These are phyloP conservation scores for Symbiodinium pilosum DNA, from an alignment of 73 alveolate species.

Conservation along the genomic window DNA sequence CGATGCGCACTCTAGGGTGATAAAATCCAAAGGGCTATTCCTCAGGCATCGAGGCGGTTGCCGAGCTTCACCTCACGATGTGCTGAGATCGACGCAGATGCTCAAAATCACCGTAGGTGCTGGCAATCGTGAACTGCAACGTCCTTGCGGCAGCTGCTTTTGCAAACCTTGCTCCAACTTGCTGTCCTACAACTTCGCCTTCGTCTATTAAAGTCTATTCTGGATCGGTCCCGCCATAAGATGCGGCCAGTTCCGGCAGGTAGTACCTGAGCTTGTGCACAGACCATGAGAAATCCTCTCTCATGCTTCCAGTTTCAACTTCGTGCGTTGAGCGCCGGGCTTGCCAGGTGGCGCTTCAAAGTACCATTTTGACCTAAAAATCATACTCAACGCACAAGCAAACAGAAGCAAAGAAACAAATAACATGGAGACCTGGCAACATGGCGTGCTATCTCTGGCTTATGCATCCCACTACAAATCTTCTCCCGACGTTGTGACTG, in stretches of 20 bases:
- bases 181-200: neutral
- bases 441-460: no score
- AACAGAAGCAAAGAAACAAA: no score
- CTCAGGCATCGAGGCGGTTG: neutral
- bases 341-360: conserved; percentile 89
- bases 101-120: conserved; percentile 85
- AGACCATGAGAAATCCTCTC: no score
- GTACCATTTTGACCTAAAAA: conserved; percentile 77
- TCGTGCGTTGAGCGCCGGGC: neutral
- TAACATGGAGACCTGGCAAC: no score
- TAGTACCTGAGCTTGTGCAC: conserved; percentile 84
- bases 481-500: no score
- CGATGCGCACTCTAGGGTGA: conserved; percentile 81
- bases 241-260: conserved; percentile 63
- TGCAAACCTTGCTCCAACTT: neutral
- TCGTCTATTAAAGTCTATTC: neutral
- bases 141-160: neutral
- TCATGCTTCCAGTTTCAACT: no score
- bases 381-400: neutral
- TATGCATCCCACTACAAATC: no score
- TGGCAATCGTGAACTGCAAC: conserved; percentile 76
- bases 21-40: conserved; percentile 79
- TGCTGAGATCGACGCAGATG: conserved; percentile 42
- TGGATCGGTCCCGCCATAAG: conserved; percentile 63
- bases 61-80: neutral